Percentiles rank a stretch among this genome's conserved stretches.
phyloP scores from a whole-genome alignment of 805 yeast species.

The Yarrowia hollandica region DNA sequence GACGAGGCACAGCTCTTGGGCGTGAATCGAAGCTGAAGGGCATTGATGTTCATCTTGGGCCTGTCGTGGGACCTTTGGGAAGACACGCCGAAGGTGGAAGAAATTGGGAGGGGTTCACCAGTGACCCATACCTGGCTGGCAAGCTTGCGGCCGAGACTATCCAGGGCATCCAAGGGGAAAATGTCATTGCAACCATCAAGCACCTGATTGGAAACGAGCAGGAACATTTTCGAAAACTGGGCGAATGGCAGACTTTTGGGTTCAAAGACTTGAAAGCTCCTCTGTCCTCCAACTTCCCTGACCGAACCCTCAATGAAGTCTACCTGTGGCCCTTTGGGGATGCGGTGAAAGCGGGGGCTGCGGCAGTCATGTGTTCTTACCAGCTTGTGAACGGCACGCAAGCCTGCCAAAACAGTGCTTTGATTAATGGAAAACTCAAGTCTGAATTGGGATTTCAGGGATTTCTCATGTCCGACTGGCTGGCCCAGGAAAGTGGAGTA shows the following conservation, averaged over 20 bases:
- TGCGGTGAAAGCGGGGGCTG: conserved; percentile 58
- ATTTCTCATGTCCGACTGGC: conserved; percentile 66
- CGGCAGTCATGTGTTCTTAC: conserved; percentile 60
- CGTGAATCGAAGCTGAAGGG: conserved; percentile 56
- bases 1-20: conserved; percentile 59
- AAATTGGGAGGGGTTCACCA: conserved; percentile 63
- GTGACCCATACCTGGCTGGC: conserved; percentile 63
- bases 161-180: conserved; percentile 57
- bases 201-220: conserved; percentile 64
- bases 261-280: conserved; percentile 39
- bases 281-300: conserved; percentile 57
- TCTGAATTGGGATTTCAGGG: conserved; percentile 68
- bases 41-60: conserved; percentile 57
- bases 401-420: conserved; percentile 59
- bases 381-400: conserved; percentile 57
- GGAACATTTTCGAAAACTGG: conserved; percentile 57
- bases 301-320: conserved; percentile 60
- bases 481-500: conserved; percentile 58
- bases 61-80: conserved; percentile 62
- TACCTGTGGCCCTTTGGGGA: conserved; percentile 70
- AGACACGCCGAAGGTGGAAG: conserved; percentile 63
- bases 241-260: conserved; percentile 47
- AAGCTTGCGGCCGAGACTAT: conserved; percentile 53
- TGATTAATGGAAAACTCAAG: conserved; percentile 55
- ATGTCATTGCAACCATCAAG: conserved; percentile 57